Base-by-base conservation (phyloP, 345 rosid species). In the Durio zibethinus region DNA sequence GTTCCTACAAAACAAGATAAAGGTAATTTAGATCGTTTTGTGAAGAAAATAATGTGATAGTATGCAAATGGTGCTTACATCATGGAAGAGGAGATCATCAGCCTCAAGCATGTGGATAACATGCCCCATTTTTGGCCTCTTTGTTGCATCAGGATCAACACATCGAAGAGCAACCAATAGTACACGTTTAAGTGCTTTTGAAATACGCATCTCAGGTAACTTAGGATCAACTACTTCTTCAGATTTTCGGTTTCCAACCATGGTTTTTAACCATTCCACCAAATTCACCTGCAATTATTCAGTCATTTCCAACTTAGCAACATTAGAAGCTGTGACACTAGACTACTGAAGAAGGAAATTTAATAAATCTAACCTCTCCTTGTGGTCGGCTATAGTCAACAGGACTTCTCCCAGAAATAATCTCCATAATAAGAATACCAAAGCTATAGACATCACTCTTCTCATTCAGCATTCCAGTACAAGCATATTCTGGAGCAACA, bases 21-120 rank as follows among this genome's bases (percentile, higher is more conserved):
- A 63, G 65, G 71, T 15, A 33, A 45, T 60, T n/a, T 8, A 66
- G 54, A 53, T 23, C 6, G 73, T 53, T 9, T n/a, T 27, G 12
- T 7, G 4, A 67, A 38, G 18, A 76, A n/a, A 64, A 50, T 14
- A 66, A 27, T 53, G 25, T 29, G 57, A 70, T 59, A n/a, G 54
- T 62, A 67, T 16, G n/a, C 33, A 48, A 57, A 63, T 21, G 60
- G 74, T 25, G 80, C 90, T 35, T 88, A 93, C 99, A 77, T 95
- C 93, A 36, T 83, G 92, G 82, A 85, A 86, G 82, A 93, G 83
- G 83, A 95, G 79, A 83, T 93, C 93, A 80, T 95, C 99, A 10
- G 97, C 94, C 87, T 93, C 99, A n/a, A 95, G 97, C 99, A 93
- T 93, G 89, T 95, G 99, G 83, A 95, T 90, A 53, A 95, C 88